Evolutionary conservation across 208 protist genomes (phyloP).

Genomic region (Acanthamoeba sp.): DNA sequence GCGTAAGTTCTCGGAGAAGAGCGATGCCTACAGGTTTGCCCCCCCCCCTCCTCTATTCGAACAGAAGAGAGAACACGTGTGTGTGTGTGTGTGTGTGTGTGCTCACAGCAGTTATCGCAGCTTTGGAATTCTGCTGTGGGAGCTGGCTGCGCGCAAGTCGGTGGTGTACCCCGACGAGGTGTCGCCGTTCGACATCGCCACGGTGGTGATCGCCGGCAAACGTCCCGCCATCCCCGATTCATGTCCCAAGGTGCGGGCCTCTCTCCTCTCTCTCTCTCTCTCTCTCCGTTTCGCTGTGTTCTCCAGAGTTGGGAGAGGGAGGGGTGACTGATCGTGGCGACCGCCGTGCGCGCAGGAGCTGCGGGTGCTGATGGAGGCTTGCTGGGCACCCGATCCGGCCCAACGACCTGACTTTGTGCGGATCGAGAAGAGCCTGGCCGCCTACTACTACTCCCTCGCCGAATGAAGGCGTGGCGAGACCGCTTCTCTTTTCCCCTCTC

Average conservation of each 20-base stretch:
- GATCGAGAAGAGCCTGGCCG: conserved; percentile 46
- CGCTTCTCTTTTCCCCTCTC: too few relatives aligned
- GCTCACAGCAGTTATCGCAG: neutral
- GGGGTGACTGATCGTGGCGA: too few relatives aligned
- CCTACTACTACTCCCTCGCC: conserved; percentile 61
- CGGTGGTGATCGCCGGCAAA: conserved; percentile 33
- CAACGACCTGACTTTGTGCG: conserved; percentile 36
- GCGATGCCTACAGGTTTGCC: conserved; percentile 51
- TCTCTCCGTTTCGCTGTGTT: too few relatives aligned
- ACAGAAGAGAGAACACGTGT: too few relatives aligned
- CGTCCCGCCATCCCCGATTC: conserved; percentile 28
- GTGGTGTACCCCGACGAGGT: conserved; percentile 28
- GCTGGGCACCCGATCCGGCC: neutral
- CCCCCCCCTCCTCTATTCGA: neutral
- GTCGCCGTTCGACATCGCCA: conserved; percentile 49
- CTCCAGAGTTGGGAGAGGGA: too few relatives aligned
- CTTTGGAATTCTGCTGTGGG: conserved; percentile 60
- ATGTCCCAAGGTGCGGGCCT: neutral
- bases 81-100: too few relatives aligned
- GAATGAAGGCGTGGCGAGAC: too few relatives aligned
- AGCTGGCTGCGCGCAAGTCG: conserved; percentile 21
- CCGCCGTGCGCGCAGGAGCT: too few relatives aligned
- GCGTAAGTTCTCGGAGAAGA: conserved; percentile 59
- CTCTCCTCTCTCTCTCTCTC: neutral
- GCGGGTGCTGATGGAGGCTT: conserved; percentile 47